A percentile compares a stretch with the other conserved stretches of the same genome.
Evolutionary conservation across 1,139 yeast genomes (phyloP).

Genomic region (Lodderomyces metapsilosis): DNA sequence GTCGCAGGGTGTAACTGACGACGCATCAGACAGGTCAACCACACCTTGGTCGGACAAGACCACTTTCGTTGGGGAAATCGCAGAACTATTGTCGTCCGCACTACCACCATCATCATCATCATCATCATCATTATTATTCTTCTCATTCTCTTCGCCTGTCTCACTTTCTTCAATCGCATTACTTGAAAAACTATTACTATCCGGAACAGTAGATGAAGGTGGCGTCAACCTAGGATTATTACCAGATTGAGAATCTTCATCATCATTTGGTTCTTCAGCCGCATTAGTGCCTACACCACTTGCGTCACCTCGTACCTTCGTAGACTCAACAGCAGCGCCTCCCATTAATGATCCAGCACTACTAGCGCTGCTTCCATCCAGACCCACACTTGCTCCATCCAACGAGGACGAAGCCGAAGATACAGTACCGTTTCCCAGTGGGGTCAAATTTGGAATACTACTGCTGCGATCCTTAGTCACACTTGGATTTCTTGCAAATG

Average conservation of each 20-base stretch:
- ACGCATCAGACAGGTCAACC: neutral
- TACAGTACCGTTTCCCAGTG: neutral
- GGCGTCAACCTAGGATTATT: conserved; percentile 1
- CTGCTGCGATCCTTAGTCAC: neutral
- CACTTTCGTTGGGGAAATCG: neutral
- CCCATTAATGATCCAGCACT: conserved; percentile 2
- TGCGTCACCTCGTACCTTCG: neutral
- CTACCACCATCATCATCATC: conserved; percentile 2
- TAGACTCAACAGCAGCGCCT: too few relatives aligned
- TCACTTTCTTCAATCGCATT: neutral
- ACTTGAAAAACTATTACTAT: conserved; percentile 7
- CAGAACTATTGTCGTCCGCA: neutral
- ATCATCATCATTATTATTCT: conserved; percentile 1
- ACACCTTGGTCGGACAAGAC: neutral
- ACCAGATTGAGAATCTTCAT: neutral
- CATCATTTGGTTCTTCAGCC: neutral
- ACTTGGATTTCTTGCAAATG: conserved; percentile 7
- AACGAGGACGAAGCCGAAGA: conserved; percentile 1
- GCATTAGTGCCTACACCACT: neutral
- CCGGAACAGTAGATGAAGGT: conserved; percentile 10
- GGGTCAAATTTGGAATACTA: neutral
- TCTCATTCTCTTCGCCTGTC: neutral
- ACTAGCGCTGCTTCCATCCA: conserved; percentile 6
- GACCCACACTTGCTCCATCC: conserved; percentile 1
- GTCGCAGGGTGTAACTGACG: neutral